Conservation (phyloP, 2,329 filamentous ascomycete species). For the Ophiostoma sp. region DNA sequence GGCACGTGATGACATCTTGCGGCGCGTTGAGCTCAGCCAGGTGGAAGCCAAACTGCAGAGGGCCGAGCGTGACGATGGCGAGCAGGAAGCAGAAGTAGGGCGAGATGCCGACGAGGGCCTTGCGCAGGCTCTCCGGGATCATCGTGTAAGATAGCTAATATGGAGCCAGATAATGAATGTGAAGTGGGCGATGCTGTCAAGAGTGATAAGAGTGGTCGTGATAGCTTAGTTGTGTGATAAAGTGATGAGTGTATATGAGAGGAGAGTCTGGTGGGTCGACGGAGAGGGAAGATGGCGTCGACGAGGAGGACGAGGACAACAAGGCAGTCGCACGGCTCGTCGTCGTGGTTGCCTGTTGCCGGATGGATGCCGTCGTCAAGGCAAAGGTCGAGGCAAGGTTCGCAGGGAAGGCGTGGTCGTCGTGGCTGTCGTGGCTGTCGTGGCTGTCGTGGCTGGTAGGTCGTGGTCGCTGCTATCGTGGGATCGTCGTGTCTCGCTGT, state of each 20-base stretch:
- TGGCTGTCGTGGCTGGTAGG: too few relatives aligned
- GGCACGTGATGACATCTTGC: slow-evolving; percentile 87
- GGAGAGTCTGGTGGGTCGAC: too few relatives aligned
- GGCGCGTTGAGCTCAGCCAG: slow-evolving; percentile 92
- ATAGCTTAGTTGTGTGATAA: too few relatives aligned
- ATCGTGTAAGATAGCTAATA: neutral
- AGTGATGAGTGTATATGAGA: too few relatives aligned
- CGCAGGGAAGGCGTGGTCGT: neutral
- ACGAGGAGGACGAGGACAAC: neutral
- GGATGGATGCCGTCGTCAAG: neutral
- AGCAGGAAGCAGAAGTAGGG: slow-evolving; percentile 74
- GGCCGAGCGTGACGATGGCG: slow-evolving; percentile 71
- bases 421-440: too few relatives aligned
- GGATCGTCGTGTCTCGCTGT: neutral
- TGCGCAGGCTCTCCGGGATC: slow-evolving; percentile 35
- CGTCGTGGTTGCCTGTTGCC: neutral
- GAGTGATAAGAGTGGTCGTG: neutral
- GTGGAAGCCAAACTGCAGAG: slow-evolving; percentile 92
- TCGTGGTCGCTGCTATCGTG: neutral
- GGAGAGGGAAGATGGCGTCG: too few relatives aligned
- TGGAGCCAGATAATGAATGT: neutral
- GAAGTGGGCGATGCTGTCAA: too few relatives aligned
- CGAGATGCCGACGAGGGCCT: slow-evolving; percentile 51
- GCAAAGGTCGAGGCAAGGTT: neutral
- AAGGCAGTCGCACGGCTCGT: neutral